phyloP scores from a whole-genome alignment of 148 eudicot genomes.

The Cornus florida region DNA sequence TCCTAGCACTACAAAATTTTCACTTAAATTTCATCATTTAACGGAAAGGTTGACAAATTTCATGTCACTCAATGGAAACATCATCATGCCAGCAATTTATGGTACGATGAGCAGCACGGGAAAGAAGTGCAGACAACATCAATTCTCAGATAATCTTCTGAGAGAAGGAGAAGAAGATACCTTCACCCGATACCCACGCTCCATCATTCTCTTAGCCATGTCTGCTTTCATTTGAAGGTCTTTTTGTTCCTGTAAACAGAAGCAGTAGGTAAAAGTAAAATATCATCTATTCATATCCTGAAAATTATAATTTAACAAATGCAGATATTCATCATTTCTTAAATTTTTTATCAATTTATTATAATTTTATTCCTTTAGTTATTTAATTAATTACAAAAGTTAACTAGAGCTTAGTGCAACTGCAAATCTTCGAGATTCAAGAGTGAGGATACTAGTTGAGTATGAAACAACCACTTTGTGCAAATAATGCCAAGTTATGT shows the following conservation, averaged over 20 bases:
- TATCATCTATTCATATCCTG: neutral
- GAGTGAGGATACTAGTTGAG: no score
- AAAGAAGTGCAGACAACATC: neutral
- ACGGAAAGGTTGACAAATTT: no score
- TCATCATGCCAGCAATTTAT: neutral
- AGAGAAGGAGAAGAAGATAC: constrained; percentile 29
- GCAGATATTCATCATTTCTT: neutral
- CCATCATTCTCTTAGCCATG: constrained; percentile 58
- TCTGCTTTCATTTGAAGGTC: constrained; percentile 83
- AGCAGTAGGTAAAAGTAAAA: neutral
- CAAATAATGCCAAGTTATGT: neutral
- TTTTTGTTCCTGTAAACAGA: constrained; percentile 52
- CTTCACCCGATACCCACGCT: constrained; percentile 85
- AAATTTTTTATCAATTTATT: neutral
- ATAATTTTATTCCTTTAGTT: no score
- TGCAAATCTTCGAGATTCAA: no score
- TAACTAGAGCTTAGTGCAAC: no score
- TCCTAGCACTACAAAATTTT: neutral
- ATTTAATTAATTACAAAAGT: no score
- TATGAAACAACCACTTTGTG: neutral
- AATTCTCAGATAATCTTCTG: neutral
- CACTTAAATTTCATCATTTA: neutral
- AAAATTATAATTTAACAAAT: neutral
- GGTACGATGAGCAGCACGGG: neutral
- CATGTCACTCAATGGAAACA: constrained; percentile 1